Percentiles rank a stretch among this genome's conserved stretches.
Conservation (phyloP, 2,329 filamentous ascomycete genomes). For the Diplodia corticola region DNA sequence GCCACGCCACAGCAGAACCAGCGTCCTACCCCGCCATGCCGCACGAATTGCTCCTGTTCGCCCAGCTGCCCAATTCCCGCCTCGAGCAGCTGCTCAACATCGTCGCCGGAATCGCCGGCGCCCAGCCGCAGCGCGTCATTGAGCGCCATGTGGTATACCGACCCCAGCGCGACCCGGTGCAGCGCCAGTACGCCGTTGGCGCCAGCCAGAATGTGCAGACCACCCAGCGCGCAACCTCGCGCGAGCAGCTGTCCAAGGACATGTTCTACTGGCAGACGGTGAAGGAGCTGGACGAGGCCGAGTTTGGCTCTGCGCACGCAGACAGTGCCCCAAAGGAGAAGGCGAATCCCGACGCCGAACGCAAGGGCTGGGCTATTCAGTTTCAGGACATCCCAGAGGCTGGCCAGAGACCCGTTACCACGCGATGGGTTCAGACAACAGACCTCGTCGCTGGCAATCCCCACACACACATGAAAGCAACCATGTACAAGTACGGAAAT, state of each 20-base stretch:
- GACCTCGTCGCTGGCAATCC: conserved; percentile 53
- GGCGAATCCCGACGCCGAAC: conserved; percentile 22
- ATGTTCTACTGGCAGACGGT: conserved; percentile 58
- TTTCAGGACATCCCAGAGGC: conserved; percentile 49
- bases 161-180: conserved; percentile 50
- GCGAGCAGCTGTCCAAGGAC: conserved; percentile 40
- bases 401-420: conserved; percentile 54
- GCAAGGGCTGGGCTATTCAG: conserved; percentile 40
- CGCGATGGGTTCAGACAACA: conserved; percentile 53
- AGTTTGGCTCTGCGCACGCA: conserved; percentile 32
- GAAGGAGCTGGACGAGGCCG: conserved; percentile 40
- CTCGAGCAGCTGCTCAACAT: conserved; percentile 63
- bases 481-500: conserved; percentile 49
- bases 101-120: conserved; percentile 61
- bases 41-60: conserved; percentile 65
- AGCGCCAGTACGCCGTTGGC: conserved; percentile 38
- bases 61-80: conserved; percentile 57
- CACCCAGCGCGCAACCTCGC: conserved; percentile 29
- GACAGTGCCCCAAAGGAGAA: conserved; percentile 16
- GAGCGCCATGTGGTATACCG: conserved; percentile 62
- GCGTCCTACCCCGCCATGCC: conserved; percentile 16
- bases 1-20: background rate
- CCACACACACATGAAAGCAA: conserved; percentile 51
- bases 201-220: conserved; percentile 38
- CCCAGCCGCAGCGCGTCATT: conserved; percentile 57